Evolutionary conservation across 1,284 basidiomycete genomes (phyloP), one percentile per base, ranked within the genome.

Genomic region (Moesziomyces parantarcticus): DNA sequence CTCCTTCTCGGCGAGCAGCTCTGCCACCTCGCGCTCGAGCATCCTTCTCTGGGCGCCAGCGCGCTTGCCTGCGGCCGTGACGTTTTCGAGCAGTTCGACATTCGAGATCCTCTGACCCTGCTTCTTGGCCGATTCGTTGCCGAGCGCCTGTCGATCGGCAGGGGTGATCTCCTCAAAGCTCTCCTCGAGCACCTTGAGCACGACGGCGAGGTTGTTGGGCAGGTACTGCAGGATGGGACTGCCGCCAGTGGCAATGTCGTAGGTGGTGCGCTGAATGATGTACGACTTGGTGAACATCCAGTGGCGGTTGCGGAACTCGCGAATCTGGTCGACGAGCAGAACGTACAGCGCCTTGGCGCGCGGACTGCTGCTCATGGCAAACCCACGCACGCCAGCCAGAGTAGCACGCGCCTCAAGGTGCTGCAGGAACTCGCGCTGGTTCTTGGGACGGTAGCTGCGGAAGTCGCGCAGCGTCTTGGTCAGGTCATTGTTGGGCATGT

Each of bases 401-500:
- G 63, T 62, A 9, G 81, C 75, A 2, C 81, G 50, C 4, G 59
- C 60, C 49, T 83, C 81, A 25, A 83, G 67, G 34, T 63, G 63
- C 20, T 65, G 46, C 26, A 82, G 36, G 58, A 79, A 83, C 36
- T 76, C 73, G 9, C 78, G 51, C 52, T 76, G 74, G 41, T 68
- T 78, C 25, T 61, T 58, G 11, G 81, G 81, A 3, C 81, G 68
- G 67, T 83, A 83, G 34, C 53, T 50, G 1, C 81, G 50, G 72
- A 83, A 83, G 25, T 83, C 81, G 25, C 81, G 74, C 26, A 83
- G 55, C n/a, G 66, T 76, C 43, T 61, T 66, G 7, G 81, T 82
- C 5, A 83, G 68, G 14, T 79, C 78, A 46, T 82, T 82, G 61
- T 78, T 66, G 11, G 81, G 81, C 54, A 80, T 64, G 39, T 75